phyloP scores from a whole-genome alignment of 805 yeast genomes.

The Cyberlindnera petersonii region DNA sequence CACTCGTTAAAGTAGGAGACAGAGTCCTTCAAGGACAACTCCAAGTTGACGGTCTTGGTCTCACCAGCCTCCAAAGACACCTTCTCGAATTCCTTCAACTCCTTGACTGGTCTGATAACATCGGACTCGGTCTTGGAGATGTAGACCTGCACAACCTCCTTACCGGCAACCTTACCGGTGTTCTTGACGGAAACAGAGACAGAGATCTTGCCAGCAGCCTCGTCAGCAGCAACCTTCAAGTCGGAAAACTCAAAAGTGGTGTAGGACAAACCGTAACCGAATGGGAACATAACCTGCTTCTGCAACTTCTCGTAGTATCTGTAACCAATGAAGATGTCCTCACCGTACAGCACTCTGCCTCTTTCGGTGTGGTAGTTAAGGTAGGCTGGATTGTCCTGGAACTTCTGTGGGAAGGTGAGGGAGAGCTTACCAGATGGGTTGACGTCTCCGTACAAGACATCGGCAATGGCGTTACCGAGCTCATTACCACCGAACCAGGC shows the following conservation, averaged over 20 bases:
- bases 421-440: slow-evolving; percentile 60
- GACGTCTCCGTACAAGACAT: slow-evolving; percentile 54
- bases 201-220: slow-evolving; percentile 22
- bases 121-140: slow-evolving; percentile 35
- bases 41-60: slow-evolving; percentile 34
- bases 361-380: slow-evolving; percentile 46
- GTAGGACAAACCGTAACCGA: slow-evolving; percentile 62
- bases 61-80: slow-evolving; percentile 44
- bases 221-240: slow-evolving; percentile 32
- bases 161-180: slow-evolving; percentile 46
- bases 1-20: slow-evolving; percentile 52
- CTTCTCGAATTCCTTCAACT: slow-evolving; percentile 56
- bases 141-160: slow-evolving; percentile 56
- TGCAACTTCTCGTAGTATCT: slow-evolving; percentile 52
- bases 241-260: slow-evolving; percentile 43
- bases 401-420: slow-evolving; percentile 47
- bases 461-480: slow-evolving; percentile 56
- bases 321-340: slow-evolving; percentile 63
- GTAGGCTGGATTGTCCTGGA: slow-evolving; percentile 56
- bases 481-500: slow-evolving; percentile 64
- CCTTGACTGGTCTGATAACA: slow-evolving; percentile 51
- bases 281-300: slow-evolving; percentile 49
- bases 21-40: slow-evolving; percentile 42
- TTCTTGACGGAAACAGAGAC: slow-evolving; percentile 42
- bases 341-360: slow-evolving; percentile 58